phyloP scores from a whole-genome alignment of 257 asterid species.

The Thymus quinquecostatus region DNA sequence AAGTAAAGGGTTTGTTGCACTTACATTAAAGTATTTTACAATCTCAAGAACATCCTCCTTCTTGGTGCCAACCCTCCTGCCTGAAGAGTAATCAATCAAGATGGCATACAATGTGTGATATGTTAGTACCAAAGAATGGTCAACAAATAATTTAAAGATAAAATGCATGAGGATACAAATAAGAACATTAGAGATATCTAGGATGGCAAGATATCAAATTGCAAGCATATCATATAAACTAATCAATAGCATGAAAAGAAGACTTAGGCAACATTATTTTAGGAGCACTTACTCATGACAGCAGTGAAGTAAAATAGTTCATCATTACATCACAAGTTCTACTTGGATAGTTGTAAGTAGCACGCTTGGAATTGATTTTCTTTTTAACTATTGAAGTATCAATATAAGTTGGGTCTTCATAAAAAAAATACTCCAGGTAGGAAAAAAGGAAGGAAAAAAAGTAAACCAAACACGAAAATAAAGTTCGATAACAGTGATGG shows the following conservation, averaged over 20 bases:
- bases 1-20: slow-evolving; percentile 35
- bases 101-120: slow-evolving; percentile 10
- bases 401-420: slow-evolving; percentile 9
- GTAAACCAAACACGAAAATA: not conserved
- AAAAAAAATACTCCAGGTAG: not conserved
- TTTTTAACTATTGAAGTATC: slow-evolving; percentile 7
- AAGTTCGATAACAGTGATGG: not conserved
- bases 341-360: slow-evolving; percentile 15
- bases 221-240: slow-evolving; percentile 9
- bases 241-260: slow-evolving; percentile 11
- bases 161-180: slow-evolving; percentile 8
- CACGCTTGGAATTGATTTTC: slow-evolving; percentile 7
- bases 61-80: slow-evolving; percentile 71
- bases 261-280: not conserved
- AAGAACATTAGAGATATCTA: slow-evolving; percentile 14
- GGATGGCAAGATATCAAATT: not conserved
- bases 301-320: slow-evolving; percentile 10
- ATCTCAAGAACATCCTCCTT: slow-evolving; percentile 83
- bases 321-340: slow-evolving; percentile 5
- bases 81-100: slow-evolving; percentile 44
- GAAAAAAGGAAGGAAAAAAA: not conserved
- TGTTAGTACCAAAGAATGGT: slow-evolving; percentile 14
- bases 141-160: not conserved
- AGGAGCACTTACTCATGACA: slow-evolving; percentile 10
- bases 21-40: slow-evolving; percentile 88